These are phyloP conservation scores for Lathyrus aphaca DNA, from an alignment of 306 rosid species.

Conservation along the genomic window DNA sequence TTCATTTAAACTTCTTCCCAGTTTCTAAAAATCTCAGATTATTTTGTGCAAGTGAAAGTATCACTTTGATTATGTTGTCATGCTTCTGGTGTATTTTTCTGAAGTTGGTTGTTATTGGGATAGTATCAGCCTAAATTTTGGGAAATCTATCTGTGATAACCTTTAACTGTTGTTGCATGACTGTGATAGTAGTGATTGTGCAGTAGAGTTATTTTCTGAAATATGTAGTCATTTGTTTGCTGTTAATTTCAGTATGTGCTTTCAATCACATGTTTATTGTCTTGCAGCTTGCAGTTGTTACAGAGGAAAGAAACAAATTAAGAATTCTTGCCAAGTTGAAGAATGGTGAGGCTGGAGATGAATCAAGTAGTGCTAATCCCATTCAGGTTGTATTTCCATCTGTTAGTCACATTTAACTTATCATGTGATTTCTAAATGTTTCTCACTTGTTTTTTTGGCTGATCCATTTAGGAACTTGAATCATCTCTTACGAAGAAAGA, in stretches of 20 bases:
- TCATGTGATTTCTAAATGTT: no score
- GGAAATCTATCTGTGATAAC: conserved; percentile 17
- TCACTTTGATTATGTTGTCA: neutral
- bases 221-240: conserved; percentile 19
- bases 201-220: conserved; percentile 37
- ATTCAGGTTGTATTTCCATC: conserved; percentile 53
- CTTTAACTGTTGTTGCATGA: conserved; percentile 22
- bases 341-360: conserved; percentile 55
- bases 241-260: conserved; percentile 32
- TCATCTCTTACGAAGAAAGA: no score
- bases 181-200: conserved; percentile 30
- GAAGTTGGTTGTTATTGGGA: conserved; percentile 13
- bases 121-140: neutral
- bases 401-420: conserved; percentile 24
- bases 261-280: conserved; percentile 27
- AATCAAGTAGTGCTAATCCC: conserved; percentile 47
- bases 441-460: no score
- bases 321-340: conserved; percentile 54
- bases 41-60: conserved; percentile 12
- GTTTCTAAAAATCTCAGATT: conserved; percentile 14
- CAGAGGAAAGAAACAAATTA: conserved; percentile 80
- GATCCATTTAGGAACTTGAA: no score
- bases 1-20: conserved; percentile 6
- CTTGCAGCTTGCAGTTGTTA: conserved; percentile 74
- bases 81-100: conserved; percentile 26